A percentile compares a stretch with the other conserved stretches of the same genome.
Evolutionary conservation across 495 filamentous ascomycete genomes (phyloP).

Genomic region (Penicillium arizonense): DNA sequence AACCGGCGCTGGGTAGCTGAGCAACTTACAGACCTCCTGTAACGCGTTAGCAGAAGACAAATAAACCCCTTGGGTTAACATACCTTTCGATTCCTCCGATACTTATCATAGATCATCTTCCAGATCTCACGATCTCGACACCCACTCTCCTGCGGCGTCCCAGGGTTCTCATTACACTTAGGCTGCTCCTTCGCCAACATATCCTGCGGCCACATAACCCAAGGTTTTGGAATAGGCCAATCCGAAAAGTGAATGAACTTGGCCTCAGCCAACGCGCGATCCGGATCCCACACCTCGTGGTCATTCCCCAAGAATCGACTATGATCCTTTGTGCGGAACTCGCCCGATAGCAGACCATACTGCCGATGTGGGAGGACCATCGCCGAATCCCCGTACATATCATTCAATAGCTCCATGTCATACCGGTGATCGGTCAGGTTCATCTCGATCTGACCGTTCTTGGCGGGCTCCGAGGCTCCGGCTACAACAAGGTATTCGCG

Average conservation of each 20-base stretch:
- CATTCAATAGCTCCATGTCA: conserved; percentile 76
- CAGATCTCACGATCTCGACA: conserved; percentile 67
- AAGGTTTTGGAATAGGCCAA: conserved; percentile 79
- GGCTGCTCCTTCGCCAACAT: conserved; percentile 58
- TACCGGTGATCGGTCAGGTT: conserved; percentile 42
- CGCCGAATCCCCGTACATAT: conserved; percentile 63
- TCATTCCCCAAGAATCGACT: conserved; percentile 60
- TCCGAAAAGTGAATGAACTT: conserved; percentile 82
- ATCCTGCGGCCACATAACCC: conserved; percentile 61
- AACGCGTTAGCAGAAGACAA: conserved; percentile 1
- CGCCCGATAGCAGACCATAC: conserved; percentile 67
- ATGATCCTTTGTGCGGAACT: conserved; percentile 66
- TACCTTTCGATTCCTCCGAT: conserved; percentile 59
- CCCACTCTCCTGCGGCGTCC: conserved; percentile 43
- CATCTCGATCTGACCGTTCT: conserved; percentile 34
- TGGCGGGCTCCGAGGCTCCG: conserved; percentile 29
- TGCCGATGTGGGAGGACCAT: conserved; percentile 73
- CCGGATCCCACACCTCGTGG: conserved; percentile 67
- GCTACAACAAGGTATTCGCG: conserved; percentile 53
- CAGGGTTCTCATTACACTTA: conserved; percentile 50
- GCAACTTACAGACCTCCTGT: conserved; percentile 48
- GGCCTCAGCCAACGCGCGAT: conserved; percentile 59
- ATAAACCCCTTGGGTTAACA: conserved; percentile 7
- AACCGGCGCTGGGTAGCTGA: conserved; percentile 47
- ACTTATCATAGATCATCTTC: conserved; percentile 71